Evolutionary conservation across 2,329 filamentous ascomycete genomes (phyloP).

Genomic region (Alternaria ventricosa): DNA sequence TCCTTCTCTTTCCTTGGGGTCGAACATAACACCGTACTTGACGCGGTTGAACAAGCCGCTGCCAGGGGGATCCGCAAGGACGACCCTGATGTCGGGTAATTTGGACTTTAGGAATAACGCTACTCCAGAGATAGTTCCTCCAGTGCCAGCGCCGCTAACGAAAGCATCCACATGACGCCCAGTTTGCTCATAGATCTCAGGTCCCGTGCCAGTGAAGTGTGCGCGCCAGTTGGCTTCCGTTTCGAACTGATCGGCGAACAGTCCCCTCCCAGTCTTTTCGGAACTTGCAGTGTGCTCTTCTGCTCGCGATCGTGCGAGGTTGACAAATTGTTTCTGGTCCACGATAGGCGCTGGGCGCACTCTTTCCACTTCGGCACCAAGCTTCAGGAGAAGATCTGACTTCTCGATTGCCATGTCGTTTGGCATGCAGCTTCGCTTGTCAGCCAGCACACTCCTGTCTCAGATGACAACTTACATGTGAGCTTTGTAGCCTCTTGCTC

Average conservation of each 20-base stretch:
- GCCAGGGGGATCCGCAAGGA: conserved; percentile 92
- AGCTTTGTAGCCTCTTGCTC: conserved; percentile 86
- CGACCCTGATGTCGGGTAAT: conserved; percentile 69
- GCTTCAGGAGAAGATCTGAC: conserved; percentile 82
- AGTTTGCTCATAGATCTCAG: conserved; percentile 85
- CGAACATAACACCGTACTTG: conserved; percentile 95
- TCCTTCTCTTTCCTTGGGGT: conserved; percentile 84
- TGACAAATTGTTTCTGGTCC: conserved; percentile 93
- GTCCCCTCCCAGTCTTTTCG: conserved; percentile 72
- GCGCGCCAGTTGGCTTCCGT: conserved; percentile 86
- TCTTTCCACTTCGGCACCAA: conserved; percentile 91
- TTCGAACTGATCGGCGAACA: conserved; percentile 98
- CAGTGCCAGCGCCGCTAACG: conserved; percentile 91
- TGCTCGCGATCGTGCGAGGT: conserved; percentile 81
- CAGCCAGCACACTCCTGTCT: conserved; percentile 1
- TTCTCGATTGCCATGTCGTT: conserved; percentile 90
- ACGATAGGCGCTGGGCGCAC: conserved; percentile 92
- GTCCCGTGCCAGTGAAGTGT: conserved; percentile 82
- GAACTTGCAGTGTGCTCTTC: conserved; percentile 70
- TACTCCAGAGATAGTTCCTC: conserved; percentile 89
- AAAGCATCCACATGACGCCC: conserved; percentile 81
- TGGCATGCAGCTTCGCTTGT: conserved; percentile 78
- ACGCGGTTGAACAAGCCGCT: conserved; percentile 93
- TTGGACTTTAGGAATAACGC: conserved; percentile 80
- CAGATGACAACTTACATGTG: conserved; percentile 69